Base-by-base conservation (phyloP, 495 filamentous ascomycete genomes). In the Aspergillus ostianus region DNA sequence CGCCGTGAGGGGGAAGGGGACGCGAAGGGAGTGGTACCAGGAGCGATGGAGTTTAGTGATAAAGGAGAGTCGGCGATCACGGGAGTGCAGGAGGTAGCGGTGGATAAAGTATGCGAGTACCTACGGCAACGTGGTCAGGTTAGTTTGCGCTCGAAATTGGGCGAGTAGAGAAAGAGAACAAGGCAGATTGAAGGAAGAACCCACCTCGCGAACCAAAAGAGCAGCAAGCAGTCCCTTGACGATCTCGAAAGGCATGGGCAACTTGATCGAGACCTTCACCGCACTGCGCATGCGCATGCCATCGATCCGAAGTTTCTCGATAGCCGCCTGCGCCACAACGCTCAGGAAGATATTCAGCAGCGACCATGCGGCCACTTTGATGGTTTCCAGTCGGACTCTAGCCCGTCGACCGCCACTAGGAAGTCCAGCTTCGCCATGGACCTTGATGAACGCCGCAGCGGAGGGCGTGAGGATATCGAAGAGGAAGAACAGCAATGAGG, bases 391-490 rank as follows among this genome's bases (percentile, higher is more conserved):
- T 23, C 75, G 70, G 47, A 75, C 59, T 29, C 56, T 70, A 17
- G 67, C 66, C n/a, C 72, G 71, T 26, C 77, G 82, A 56, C 77
- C 79, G 41, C 83, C 81, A 13, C 80, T 78, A 5, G 90, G 90
- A 9, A 93, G 72, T 15, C 83, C 88, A 29, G 67, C 59, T 15
- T 83, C 75, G 23, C 90, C 88, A 55, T 86, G 85, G 57, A 84
- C 80, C 64, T 97, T 97, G 67, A 93, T 71, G 17, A 73, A 70
- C 13, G 84, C 77, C 7, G 88, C 79, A 0, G 91, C 74, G 23
- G 82, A 85, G 0, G 93, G 93, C 0, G 89, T 60, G 6, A 85
- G 61, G 21, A 81, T 78, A 70, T 96, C 93, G 65, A 96, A 87
- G 17, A 85, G 61, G 15, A 93, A 86, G 70, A 90, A 91, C 46